Conservation (phyloP, 768 basidiomycete genomes). For the Tulasnella calospora region DNA sequence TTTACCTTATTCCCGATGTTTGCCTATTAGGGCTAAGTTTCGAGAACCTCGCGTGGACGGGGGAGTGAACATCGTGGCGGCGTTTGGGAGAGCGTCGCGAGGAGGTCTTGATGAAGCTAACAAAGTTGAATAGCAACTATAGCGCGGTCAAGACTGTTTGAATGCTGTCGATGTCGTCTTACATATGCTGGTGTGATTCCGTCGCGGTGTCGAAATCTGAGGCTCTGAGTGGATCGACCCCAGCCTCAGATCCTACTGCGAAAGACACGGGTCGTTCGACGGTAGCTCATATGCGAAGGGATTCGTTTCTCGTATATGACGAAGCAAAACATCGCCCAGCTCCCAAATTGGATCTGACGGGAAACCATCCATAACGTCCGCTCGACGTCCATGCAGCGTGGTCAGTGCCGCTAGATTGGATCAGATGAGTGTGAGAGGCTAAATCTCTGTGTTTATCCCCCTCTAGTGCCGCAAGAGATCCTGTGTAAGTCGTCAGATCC, state of each 20-base stretch:
- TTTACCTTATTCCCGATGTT: neutral
- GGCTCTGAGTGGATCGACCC: neutral
- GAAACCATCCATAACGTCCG: neutral
- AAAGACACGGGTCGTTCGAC: neutral
- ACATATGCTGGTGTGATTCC: neutral
- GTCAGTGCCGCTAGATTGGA: neutral
- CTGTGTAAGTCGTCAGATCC: neutral
- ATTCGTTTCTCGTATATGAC: neutral
- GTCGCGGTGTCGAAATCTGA: neutral
- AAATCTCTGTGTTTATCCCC: constrained; percentile 6
- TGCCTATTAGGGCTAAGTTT: neutral
- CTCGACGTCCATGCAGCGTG: neutral
- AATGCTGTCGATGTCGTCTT: neutral
- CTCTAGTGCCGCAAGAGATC: constrained; percentile 11
- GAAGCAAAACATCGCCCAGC: neutral
- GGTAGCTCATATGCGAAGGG: neutral
- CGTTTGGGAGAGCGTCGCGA: neutral
- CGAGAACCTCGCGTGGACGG: neutral
- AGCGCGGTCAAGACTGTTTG: neutral
- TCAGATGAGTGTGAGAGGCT: constrained; percentile 4
- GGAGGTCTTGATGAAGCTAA: neutral
- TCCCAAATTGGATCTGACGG: neutral
- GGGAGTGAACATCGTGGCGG: neutral
- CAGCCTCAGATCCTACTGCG: constrained; percentile 7
- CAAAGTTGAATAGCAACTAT: neutral